These are phyloP conservation scores for Parastagonospora avenae DNA, from an alignment of 2,329 filamentous ascomycete species.

Conservation along the genomic window DNA sequence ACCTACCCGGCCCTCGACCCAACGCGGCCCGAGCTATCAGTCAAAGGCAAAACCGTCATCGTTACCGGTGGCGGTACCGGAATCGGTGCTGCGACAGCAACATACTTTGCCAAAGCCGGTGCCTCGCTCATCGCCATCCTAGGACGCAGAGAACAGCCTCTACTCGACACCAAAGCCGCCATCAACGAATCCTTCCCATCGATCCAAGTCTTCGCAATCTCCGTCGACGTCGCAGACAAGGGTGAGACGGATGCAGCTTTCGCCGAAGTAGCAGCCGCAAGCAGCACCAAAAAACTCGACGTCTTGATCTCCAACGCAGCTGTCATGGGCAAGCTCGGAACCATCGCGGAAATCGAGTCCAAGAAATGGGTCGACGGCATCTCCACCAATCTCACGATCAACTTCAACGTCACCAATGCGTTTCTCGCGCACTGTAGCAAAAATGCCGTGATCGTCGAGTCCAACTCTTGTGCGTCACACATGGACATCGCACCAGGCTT, in stretches of 20 bases:
- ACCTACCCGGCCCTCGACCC: constrained; percentile 36
- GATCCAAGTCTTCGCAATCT: constrained; percentile 12
- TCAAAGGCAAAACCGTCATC: constrained; percentile 15
- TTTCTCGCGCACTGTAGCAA: constrained; percentile 25
- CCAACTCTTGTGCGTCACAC: constrained; percentile 23
- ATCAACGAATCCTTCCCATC: constrained; percentile 23
- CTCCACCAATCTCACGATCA: constrained; percentile 19
- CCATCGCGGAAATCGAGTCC: constrained; percentile 7
- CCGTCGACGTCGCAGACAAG: constrained; percentile 22
- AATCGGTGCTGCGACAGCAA: constrained; percentile 49
- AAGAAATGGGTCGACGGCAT: constrained; percentile 16
- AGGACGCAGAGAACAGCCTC: constrained; percentile 45
- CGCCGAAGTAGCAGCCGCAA: constrained; percentile 17
- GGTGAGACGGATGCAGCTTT: constrained; percentile 20
- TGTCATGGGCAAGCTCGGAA: constrained; percentile 4
- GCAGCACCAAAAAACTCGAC: constrained; percentile 15
- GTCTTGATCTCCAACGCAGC: constrained; percentile 31
- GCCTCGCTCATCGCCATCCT: constrained; percentile 52
- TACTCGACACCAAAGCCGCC: constrained; percentile 43
- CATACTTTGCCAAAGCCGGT: constrained; percentile 50
- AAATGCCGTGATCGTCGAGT: constrained; percentile 26
- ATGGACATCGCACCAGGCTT: constrained; percentile 14
- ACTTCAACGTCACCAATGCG: constrained; percentile 22
- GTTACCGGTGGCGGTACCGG: constrained; percentile 52
- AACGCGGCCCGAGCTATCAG: constrained; percentile 16